Evolutionary conservation across 1,139 yeast genomes (phyloP), one percentile per base, ranked within the genome.

Genomic region (Saccharomyces uvarum): DNA sequence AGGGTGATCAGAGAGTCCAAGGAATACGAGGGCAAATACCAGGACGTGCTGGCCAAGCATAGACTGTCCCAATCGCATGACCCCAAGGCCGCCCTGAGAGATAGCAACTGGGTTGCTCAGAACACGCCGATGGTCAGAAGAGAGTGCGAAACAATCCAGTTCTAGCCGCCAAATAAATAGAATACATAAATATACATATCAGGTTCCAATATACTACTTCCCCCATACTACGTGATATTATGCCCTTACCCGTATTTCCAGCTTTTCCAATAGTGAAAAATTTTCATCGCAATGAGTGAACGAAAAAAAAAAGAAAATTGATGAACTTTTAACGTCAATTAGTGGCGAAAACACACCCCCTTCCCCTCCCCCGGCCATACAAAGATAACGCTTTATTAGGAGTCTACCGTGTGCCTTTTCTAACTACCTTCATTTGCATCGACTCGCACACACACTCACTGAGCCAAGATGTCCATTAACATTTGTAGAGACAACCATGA

Each of bases 401-500:
- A 38, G 13, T 38, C 16, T 16, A 16, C 13, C 44, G 44, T 38
- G 44, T 38, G 44, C 19, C 9, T 11, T 38, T 38, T 19, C 19
- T 9, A 16, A 38, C 21, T 38, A 8, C 44, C 6, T 16, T 38
- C 6, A 16, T 38, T 38, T 38, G 44, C 44, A 38, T 9, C 13
- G 19, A 38, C 44, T 16, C 44, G 19, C 44, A 24, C 19, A 8
- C 44, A 4, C 44, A 24, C 19, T 16, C 44, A 21, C 32, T 28
- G 31, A n/a, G 16, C 46, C 58, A 70, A 54, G 48, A 89, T 89
- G 97, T 87, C 97, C 58, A 87, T 91, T 70, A 91, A 93, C 75
- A 93, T 93, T 68, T 86, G 96, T 75, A 90, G 99, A 79, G 97
- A 90, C 70, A 93, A 93, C 78, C 85, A 88, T 70, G 99, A 93